phyloP scores from a whole-genome alignment of 2,329 filamentous ascomycete species.

The Ophiostoma sp. region DNA sequence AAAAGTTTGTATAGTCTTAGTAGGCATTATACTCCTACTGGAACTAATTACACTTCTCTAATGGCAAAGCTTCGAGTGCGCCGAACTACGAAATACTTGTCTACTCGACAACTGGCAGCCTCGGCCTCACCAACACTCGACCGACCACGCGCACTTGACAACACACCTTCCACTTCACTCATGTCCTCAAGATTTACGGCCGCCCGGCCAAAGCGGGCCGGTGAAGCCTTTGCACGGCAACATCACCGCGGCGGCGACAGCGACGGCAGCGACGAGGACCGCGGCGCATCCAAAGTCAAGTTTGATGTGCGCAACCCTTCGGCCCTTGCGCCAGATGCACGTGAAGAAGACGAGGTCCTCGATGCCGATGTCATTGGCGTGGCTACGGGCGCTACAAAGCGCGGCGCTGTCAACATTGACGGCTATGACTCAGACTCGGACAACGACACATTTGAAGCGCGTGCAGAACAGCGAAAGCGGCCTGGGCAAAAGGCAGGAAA shows the following conservation, averaged over 20 bases:
- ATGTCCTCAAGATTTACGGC: constrained; percentile 58
- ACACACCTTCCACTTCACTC: neutral
- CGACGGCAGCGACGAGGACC: constrained; percentile 40
- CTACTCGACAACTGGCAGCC: neutral
- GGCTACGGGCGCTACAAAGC: constrained; percentile 68
- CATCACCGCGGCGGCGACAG: constrained; percentile 57
- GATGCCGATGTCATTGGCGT: constrained; percentile 91
- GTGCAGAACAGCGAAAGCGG: constrained; percentile 56
- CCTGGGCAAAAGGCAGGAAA: constrained; percentile 20
- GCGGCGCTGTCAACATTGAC: constrained; percentile 91
- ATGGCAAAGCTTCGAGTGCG: neutral
- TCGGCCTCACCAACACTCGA: neutral
- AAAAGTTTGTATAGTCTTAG: neutral
- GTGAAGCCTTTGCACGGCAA: constrained; percentile 72
- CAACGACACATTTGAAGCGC: constrained; percentile 79
- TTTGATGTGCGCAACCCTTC: constrained; percentile 96
- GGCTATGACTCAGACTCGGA: constrained; percentile 94
- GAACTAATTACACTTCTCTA: neutral
- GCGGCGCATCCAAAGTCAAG: constrained; percentile 60
- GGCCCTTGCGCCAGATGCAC: constrained; percentile 75
- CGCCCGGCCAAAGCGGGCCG: constrained; percentile 75
- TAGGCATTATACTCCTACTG: too few species aligned
- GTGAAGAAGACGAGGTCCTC: constrained; percentile 66
- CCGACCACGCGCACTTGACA: neutral
- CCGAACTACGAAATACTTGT: neutral